These are phyloP conservation scores for Trichophyton verrucosum DNA, from an alignment of 2,329 filamentous ascomycete genomes.

Conservation along the genomic window DNA sequence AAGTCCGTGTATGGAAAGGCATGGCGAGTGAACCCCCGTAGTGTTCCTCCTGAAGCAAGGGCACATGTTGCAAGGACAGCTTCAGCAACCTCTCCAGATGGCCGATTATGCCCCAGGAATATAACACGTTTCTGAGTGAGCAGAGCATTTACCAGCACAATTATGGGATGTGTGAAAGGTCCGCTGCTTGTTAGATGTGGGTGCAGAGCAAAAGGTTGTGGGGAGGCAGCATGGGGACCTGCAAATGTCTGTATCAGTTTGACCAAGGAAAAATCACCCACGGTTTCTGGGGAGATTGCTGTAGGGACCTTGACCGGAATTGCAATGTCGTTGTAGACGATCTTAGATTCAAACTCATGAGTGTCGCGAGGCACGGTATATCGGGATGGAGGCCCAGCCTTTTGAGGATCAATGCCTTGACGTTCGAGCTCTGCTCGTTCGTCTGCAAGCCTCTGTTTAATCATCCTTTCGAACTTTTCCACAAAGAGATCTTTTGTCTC, in stretches of 20 bases:
- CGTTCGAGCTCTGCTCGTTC: conserved; percentile 34
- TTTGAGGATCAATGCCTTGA: conserved; percentile 34
- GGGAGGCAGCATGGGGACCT: conserved; percentile 64
- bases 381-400: conserved; percentile 50
- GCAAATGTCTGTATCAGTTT: conserved; percentile 95
- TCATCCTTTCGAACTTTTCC: conserved; percentile 94
- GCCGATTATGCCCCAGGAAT: conserved; percentile 88
- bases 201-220: conserved; percentile 74
- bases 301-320: conserved; percentile 95
- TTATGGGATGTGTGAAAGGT: conserved; percentile 79
- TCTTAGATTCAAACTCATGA: conserved; percentile 91
- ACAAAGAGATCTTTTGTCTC: conserved; percentile 94
- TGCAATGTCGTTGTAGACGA: conserved; percentile 91
- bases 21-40: conserved; percentile 87
- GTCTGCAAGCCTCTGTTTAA: conserved; percentile 64
- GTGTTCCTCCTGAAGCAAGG: conserved; percentile 78
- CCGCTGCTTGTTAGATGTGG: conserved; percentile 90
- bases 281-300: conserved; percentile 84
- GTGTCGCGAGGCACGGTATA: conserved; percentile 83
- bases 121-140: conserved; percentile 94
- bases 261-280: conserved; percentile 93
- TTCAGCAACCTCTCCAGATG: conserved; percentile 90
- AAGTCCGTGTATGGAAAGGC: conserved; percentile 97
- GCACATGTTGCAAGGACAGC: conserved; percentile 97
- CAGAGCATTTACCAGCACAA: conserved; percentile 86